Evolutionary conservation across 805 yeast species (phyloP).

Genomic region (Jamesozyma gamospora): DNA sequence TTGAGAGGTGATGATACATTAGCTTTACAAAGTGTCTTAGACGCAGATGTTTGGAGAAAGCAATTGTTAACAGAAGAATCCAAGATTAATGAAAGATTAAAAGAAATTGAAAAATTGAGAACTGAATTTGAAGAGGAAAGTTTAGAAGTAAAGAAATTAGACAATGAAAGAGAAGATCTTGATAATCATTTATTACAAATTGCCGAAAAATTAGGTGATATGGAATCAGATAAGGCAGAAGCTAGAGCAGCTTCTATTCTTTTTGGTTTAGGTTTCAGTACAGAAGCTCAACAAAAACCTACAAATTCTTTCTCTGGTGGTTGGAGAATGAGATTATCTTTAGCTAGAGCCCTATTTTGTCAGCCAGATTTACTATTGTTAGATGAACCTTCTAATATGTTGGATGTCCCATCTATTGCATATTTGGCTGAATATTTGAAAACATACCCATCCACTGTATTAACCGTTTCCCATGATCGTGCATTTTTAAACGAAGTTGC

Average conservation of each 20-base stretch:
- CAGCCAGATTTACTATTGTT: constrained; percentile 85
- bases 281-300: constrained; percentile 70
- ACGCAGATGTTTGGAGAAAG: constrained; percentile 99
- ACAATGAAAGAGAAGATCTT: constrained; percentile 82
- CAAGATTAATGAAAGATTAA: constrained; percentile 62
- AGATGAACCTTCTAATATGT: constrained; percentile 99
- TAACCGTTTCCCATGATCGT: constrained; percentile 96
- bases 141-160: constrained; percentile 65
- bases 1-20: constrained; percentile 83
- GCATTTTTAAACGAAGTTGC: constrained; percentile 96
- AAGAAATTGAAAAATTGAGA: constrained; percentile 62
- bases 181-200: constrained; percentile 70
- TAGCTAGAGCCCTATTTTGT: constrained; percentile 96
- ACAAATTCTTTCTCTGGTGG: constrained; percentile 97
- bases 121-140: constrained; percentile 67
- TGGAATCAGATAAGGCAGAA: constrained; percentile 97
- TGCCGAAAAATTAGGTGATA: constrained; percentile 72
- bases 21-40: constrained; percentile 92
- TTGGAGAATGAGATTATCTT: constrained; percentile 99
- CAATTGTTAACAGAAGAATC: constrained; percentile 68
- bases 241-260: constrained; percentile 91
- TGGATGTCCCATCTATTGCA: constrained; percentile 98
- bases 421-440: constrained; percentile 84
- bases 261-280: constrained; percentile 87
- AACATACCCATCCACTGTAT: constrained; percentile 81